Base-by-base conservation (phyloP, 2,329 filamentous ascomycete genomes). In the Trichoderma polysporum region DNA sequence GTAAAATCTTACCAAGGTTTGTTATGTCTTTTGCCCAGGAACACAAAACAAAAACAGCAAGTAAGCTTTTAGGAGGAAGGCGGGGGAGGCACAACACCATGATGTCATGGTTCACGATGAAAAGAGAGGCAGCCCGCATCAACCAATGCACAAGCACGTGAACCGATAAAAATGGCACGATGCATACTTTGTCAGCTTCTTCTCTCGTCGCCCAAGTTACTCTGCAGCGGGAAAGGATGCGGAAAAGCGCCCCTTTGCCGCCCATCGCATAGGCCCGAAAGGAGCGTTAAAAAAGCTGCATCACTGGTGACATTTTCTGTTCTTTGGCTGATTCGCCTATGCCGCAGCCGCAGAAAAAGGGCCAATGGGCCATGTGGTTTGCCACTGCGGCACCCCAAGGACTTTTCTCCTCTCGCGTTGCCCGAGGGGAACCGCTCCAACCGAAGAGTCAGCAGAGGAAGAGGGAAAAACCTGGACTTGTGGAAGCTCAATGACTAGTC, bases 61-160 rank as follows among this genome's bases (percentile, higher is more conserved):
- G 31, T 12, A 45, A n/a, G 3, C 15, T 33, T 19, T 8, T 15
- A 29, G 27, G 41, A 10, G 12, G 5, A 31, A 25, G 39, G 58
- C n/a, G 12, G 33, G 37, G 57, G 31, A 19, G 37, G 8, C 31
- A 39, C 31, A 52, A 52, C 58, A 61, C 58, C 58, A 61, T 61
- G 58, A 61, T 61, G 58, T 61, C 58, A 61, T 61, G 45, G 2
- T 52, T 61, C 58, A 61, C 58, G 45, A 61, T 61, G 29, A 45
- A 45, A 17, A 17, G 10, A 52, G 45, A 52, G 31, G 45, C 31
- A 37, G 58, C 31, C 58, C 27, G 41, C n/a, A 61, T 50, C 45
- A 61, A 25, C 22, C 4, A 60, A 12, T 9, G 19, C 4, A 17
- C 6, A 50, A 50, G 31, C 58, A 61, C 58, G 41, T 50, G 41